A percentile compares a stretch with the other conserved stretches of the same genome.
phyloP scores from a whole-genome alignment of 1,284 basidiomycete species.

The Wallemia hederae region DNA sequence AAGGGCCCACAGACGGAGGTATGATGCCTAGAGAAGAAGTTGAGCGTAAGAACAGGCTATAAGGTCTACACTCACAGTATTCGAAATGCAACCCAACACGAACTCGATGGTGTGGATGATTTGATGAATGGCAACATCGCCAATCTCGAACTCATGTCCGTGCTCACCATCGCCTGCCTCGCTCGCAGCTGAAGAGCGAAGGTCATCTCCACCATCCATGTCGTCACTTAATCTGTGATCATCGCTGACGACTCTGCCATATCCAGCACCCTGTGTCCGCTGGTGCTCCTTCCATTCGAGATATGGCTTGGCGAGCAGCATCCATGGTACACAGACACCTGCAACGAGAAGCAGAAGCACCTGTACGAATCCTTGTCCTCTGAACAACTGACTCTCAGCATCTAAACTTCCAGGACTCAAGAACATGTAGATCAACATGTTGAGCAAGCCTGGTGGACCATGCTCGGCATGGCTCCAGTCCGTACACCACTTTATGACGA shows the following conservation, averaged over 20 bases:
- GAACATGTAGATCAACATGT: constrained; percentile 90
- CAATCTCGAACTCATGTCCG: constrained; percentile 45
- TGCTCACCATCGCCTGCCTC: constrained; percentile 55
- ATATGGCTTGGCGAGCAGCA: constrained; percentile 84
- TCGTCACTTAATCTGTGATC: constrained; percentile 5
- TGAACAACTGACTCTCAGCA: constrained; percentile 40
- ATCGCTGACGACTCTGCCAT: constrained; percentile 30
- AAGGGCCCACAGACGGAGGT: constrained; percentile 92
- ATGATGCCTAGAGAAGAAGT: constrained; percentile 33
- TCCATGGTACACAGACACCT: constrained; percentile 73
- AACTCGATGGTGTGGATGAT: constrained; percentile 97
- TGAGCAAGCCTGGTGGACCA: constrained; percentile 62
- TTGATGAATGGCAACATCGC: constrained; percentile 87
- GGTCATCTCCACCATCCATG: constrained; percentile 26
- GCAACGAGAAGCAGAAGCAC: constrained; percentile 51
- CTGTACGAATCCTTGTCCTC: constrained; percentile 67
- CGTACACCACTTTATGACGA: constrained; percentile 87
- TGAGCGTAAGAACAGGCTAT: not conserved
- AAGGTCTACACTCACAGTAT: constrained; percentile 28
- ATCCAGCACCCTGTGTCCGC: constrained; percentile 54
- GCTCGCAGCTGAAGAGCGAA: constrained; percentile 11
- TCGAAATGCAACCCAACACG: constrained; percentile 91
- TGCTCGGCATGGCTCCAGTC: constrained; percentile 53
- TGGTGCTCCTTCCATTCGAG: constrained; percentile 70
- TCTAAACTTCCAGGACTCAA: constrained; percentile 53